phyloP scores from a whole-genome alignment of 352 stramenopile genomes.

The Globisporangium takayamanum region DNA sequence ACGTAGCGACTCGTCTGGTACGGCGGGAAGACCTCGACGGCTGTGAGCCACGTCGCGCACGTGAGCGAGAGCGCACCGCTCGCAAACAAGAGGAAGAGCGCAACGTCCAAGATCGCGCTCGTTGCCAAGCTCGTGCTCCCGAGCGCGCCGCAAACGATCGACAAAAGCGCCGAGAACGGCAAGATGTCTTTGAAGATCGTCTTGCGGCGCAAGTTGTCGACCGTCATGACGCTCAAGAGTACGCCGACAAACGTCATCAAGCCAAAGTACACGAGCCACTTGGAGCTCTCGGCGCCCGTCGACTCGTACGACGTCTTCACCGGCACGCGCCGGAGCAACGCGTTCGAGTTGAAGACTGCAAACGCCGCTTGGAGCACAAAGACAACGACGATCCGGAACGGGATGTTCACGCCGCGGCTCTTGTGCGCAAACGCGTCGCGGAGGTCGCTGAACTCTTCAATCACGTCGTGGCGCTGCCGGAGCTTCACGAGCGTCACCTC shows the following conservation, averaged over 20 bases:
- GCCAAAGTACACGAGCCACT: conserved; percentile 78
- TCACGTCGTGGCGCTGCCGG: conserved; percentile 79
- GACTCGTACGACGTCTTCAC: conserved; percentile 42
- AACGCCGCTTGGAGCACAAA: conserved; percentile 58
- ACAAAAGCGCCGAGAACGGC: conserved; percentile 54
- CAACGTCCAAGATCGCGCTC: conserved; percentile 37
- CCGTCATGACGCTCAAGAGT: conserved; percentile 60
- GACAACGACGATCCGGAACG: conserved; percentile 62
- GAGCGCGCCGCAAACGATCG: conserved; percentile 51
- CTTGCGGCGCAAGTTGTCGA: conserved; percentile 84
- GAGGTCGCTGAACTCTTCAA: conserved; percentile 68
- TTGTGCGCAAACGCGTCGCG: conserved; percentile 67
- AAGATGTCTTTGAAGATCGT: conserved; percentile 86
- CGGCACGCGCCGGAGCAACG: conserved; percentile 53
- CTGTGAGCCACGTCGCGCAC: conserved; percentile 76
- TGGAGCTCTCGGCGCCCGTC: conserved; percentile 52
- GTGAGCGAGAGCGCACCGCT: conserved; percentile 64
- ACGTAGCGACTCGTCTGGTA: conserved; percentile 71
- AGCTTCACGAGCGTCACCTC: conserved; percentile 59
- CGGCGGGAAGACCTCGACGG: conserved; percentile 80
- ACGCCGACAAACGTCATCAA: conserved; percentile 67
- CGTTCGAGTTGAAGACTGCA: conserved; percentile 61
- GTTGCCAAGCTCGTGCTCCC: conserved; percentile 36
- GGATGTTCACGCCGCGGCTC: conserved; percentile 50
- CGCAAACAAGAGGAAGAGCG: conserved; percentile 62